Evolutionary conservation across 2,329 filamentous ascomycete species (phyloP), one percentile per base, ranked within the genome.

Genomic region (Ophiocordyceps camponoti-rufipedis): DNA sequence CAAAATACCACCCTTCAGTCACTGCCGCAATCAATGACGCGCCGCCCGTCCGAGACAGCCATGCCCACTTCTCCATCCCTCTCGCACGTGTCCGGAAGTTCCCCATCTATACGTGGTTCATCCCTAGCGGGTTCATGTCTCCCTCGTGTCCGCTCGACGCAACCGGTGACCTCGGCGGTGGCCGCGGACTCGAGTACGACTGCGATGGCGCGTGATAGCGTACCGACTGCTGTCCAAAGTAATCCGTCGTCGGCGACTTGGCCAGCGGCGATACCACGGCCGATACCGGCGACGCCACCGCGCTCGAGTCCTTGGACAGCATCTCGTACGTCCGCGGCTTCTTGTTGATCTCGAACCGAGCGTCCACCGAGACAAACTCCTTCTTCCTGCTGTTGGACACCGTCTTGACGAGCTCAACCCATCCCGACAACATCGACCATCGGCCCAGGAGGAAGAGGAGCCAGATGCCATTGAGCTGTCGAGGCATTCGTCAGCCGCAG

Each of bases 331-430:
- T 76, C 66, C 77, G 74, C 59, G 69, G 70, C 54, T 80, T 76
- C 60, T 74, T 71, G 51, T 78, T 78, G 48, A 71, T 61, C 48
- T 75, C 70, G 53, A 66, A 63, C 49, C 74, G 74, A 42, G 87
- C 86, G 58, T 95, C 89, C 42, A 83, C 80, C 38, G 85, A 93
- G 51, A 94, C 83, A 55, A 95, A 96, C 60, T 96, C 89, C 54
- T 77, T 75, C 57, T 82, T 76, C 48, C 63, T 67, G 45, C 68
- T 64, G 33, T 64, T 62, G 48, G 76, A 63, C 43, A 67, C 56
- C 35, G 62, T 59, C 46, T 61, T 66, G 52, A 79, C 61, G 40
- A 88, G 64, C 28, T 93, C 79, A 40, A 69, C 53, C 91, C 91
- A 98, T 50, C 83, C 91, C 3, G 70, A 74, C 46, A 93, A 68